A percentile compares a stretch with the other conserved stretches of the same genome.
Conservation (phyloP, 495 filamentous ascomycete species). For the Penicillium dipodomyicola region DNA sequence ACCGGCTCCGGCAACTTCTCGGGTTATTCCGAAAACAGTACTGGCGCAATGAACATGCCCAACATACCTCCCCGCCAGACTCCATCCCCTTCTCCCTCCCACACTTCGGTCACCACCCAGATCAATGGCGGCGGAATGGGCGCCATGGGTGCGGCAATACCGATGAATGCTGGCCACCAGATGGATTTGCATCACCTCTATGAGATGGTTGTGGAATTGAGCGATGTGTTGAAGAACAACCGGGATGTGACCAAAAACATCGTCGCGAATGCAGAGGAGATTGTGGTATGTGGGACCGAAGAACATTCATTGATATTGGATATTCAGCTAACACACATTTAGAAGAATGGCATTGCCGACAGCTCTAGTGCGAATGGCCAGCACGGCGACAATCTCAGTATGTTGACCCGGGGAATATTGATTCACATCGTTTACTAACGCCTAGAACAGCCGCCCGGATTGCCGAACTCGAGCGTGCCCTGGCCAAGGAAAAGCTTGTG, state of each 20-base stretch:
- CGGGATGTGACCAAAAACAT: conserved; percentile 72
- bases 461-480: conserved; percentile 50
- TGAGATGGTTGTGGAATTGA: conserved; percentile 77
- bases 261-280: conserved; percentile 62
- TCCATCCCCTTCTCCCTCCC: conserved; percentile 35
- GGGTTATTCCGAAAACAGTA: conserved; percentile 33
- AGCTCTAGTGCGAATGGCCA: conserved; percentile 42
- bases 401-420: conserved; percentile 1
- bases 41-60: conserved; percentile 33
- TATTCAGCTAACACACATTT: conserved; percentile 17
- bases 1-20: conserved; percentile 34
- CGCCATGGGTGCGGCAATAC: conserved; percentile 54
- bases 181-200: conserved; percentile 85
- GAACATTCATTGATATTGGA: not conserved
- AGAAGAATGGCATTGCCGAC: conserved; percentile 49
- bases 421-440: not conserved
- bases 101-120: conserved; percentile 32
- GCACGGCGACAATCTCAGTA: conserved; percentile 49
- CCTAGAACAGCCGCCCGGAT: conserved; percentile 43
- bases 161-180: conserved; percentile 78
- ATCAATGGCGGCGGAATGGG: conserved; percentile 60
- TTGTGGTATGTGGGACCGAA: conserved; percentile 46
- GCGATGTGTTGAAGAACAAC: conserved; percentile 72
- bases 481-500: conserved; percentile 49
- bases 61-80: conserved; percentile 40